Conservation (phyloP, 2,329 filamentous ascomycete genomes). For the Curvularia eragrostidis region DNA sequence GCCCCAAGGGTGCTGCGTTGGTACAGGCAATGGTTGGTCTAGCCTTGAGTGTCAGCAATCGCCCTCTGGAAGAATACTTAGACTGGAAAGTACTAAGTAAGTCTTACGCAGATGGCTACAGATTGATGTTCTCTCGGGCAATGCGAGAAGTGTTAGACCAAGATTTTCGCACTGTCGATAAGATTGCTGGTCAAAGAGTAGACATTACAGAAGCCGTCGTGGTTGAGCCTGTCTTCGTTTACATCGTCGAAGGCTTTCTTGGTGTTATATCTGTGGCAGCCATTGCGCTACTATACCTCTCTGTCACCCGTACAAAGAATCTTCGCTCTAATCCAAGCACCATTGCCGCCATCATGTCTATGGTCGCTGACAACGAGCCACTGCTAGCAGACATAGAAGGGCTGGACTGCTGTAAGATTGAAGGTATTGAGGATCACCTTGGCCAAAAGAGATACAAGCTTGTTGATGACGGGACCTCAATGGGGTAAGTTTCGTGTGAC, state of each 20-base stretch:
- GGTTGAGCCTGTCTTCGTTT: constrained; percentile 49
- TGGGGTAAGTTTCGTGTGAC: neutral
- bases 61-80: constrained; percentile 42
- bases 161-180: constrained; percentile 11
- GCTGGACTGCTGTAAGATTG: constrained; percentile 30
- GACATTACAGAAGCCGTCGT: constrained; percentile 46
- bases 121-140: constrained; percentile 51
- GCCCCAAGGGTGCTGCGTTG: neutral
- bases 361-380: neutral
- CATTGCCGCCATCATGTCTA: constrained; percentile 47
- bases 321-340: constrained; percentile 46
- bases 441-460: constrained; percentile 23
- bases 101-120: constrained; percentile 52
- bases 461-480: neutral
- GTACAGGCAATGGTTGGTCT: constrained; percentile 47
- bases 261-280: constrained; percentile 31
- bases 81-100: constrained; percentile 41
- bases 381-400: constrained; percentile 32
- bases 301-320: constrained; percentile 22
- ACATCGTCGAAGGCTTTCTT: constrained; percentile 48
- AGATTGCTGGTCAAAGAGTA: constrained; percentile 20
- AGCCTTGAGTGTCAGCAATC: constrained; percentile 41
- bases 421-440: constrained; percentile 25
- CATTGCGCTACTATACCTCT: constrained; percentile 32
- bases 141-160: constrained; percentile 42